Percentiles rank a stretch among this genome's conserved stretches.
These are phyloP conservation scores for Fusarium pseudocircinatum DNA, from an alignment of 2,329 filamentous ascomycete species.

Conservation along the genomic window DNA sequence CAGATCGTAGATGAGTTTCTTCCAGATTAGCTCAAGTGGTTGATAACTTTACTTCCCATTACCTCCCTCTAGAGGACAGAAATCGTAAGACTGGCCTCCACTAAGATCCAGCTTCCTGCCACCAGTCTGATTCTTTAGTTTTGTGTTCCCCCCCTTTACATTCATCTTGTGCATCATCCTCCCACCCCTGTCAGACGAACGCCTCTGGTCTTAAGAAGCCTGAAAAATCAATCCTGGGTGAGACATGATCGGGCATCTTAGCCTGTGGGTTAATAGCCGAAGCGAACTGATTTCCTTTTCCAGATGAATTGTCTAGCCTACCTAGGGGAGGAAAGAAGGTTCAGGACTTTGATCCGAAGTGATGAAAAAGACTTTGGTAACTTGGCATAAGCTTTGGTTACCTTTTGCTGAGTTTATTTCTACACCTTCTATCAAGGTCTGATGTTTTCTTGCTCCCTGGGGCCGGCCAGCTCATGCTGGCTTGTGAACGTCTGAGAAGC, in stretches of 20 bases:
- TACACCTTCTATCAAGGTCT: background rate
- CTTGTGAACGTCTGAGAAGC: background rate
- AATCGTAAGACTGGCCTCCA: background rate
- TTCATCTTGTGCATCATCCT: background rate
- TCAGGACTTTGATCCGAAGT: background rate
- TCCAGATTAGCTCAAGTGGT: conserved; percentile 29
- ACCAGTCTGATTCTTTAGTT: background rate
- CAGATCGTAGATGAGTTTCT: conserved; percentile 1
- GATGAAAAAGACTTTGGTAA: background rate
- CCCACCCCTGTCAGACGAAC: conserved; percentile 25
- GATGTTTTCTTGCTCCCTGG: background rate
- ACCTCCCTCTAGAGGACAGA: background rate
- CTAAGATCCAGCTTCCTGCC: background rate
- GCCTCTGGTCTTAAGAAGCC: background rate
- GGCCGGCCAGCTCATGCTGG: background rate
- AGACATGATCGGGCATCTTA: background rate
- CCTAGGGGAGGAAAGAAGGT: background rate
- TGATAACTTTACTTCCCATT: conserved; percentile 7
- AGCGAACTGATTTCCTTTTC: background rate
- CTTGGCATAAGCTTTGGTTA: background rate
- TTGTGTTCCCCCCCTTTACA: background rate
- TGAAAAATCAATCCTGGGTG: background rate
- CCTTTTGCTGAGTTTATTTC: background rate
- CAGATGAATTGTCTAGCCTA: background rate
- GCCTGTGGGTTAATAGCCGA: background rate